phyloP scores from a whole-genome alignment of 164 flowering plant species.

The Chimonanthus praecox region DNA sequence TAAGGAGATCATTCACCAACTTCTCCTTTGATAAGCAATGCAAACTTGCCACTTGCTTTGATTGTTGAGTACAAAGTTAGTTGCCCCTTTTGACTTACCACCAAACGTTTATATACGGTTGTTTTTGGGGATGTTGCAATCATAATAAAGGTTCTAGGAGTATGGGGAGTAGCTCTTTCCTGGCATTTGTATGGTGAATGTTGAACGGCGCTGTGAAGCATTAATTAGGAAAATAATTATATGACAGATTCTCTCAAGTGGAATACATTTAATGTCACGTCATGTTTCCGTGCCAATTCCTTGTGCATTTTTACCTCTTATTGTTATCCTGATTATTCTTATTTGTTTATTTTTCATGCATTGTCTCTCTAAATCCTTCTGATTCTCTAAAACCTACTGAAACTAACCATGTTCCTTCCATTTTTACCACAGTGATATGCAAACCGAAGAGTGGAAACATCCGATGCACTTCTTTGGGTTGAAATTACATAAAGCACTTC shows the following conservation, averaged over 20 bases:
- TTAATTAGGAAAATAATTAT: background rate
- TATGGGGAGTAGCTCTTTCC: background rate
- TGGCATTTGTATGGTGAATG: constrained; percentile 1
- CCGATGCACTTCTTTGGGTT: constrained; percentile 17
- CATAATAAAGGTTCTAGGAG: background rate
- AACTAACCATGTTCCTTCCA: background rate
- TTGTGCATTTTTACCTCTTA: background rate
- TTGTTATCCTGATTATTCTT: background rate
- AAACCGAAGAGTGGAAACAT: constrained; percentile 22
- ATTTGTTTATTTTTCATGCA: background rate
- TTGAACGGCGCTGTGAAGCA: background rate
- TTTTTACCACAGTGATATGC: constrained; percentile 9
- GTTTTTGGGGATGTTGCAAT: background rate
- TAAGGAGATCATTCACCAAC: no score
- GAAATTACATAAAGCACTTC: constrained; percentile 34
- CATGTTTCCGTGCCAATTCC: background rate
- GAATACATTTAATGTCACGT: background rate
- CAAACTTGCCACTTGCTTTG: background rate
- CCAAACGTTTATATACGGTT: background rate
- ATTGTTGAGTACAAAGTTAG: background rate
- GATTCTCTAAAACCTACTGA: background rate
- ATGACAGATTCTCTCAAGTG: background rate
- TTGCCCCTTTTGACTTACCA: background rate
- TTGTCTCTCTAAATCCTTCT: background rate
- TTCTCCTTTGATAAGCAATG: background rate